Evolutionary conservation across 2,329 filamentous ascomycete species (phyloP).

Genomic region (Hypoxylon sp.): DNA sequence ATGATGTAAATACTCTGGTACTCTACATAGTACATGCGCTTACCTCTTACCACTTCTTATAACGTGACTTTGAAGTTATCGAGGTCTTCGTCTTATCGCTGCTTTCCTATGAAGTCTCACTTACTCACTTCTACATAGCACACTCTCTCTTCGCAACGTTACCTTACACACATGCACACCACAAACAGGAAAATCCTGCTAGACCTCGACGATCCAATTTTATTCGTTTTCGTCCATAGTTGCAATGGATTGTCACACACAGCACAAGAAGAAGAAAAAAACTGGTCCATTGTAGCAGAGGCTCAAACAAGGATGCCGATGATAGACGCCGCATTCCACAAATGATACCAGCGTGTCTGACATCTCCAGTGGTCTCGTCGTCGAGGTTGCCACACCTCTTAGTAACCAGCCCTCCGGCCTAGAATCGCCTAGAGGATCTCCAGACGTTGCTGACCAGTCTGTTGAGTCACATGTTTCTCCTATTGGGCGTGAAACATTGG

Average conservation of each 20-base stretch:
- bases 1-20: too few species aligned
- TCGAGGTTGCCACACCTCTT: conserved; percentile 25
- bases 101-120: conserved; percentile 5
- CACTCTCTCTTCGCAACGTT: conserved; percentile 42
- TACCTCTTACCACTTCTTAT: not conserved
- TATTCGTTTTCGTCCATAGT: conserved; percentile 6
- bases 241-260: conserved; percentile 36
- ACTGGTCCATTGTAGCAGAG: conserved; percentile 18
- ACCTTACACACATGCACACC: conserved; percentile 30
- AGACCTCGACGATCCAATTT: conserved; percentile 27
- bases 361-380: conserved; percentile 21
- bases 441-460: conserved; percentile 42
- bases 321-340: conserved; percentile 18
- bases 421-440: conserved; percentile 28
- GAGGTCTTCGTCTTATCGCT: not conserved
- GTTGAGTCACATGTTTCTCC: conserved; percentile 42
- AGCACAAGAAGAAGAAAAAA: too few species aligned
- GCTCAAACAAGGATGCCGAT: conserved; percentile 18
- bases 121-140: conserved; percentile 4
- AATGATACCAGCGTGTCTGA: conserved; percentile 22
- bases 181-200: conserved; percentile 8
- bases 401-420: conserved; percentile 30
- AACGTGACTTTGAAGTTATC: conserved; percentile 16
- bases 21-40: not conserved
- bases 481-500: conserved; percentile 26